Percentiles rank a stretch among this genome's conserved stretches.
phyloP scores from a whole-genome alignment of 805 yeast genomes.

The Lipomyces oligophaga region DNA sequence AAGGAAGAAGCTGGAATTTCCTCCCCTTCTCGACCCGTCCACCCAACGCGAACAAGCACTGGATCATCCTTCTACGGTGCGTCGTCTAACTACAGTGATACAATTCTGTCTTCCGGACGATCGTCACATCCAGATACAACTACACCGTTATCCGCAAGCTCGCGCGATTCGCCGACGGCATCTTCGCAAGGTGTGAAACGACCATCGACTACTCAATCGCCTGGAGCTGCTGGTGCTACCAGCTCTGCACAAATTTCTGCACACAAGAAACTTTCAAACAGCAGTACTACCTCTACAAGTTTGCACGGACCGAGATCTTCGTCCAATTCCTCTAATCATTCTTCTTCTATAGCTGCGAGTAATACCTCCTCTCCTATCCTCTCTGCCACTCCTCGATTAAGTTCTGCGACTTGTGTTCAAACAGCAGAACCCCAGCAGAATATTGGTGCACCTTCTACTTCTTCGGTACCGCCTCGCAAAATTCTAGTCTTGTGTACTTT shows the following conservation, averaged over 20 bases:
- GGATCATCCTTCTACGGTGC: conserved; percentile 5
- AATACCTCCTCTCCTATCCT: not conserved
- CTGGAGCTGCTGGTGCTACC: not conserved
- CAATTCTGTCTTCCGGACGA: conserved; percentile 12
- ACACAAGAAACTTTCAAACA: too few species aligned
- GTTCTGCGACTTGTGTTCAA: not conserved
- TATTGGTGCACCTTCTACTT: not conserved
- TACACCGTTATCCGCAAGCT: not conserved
- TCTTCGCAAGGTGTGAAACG: not conserved
- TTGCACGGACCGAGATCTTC: not conserved
- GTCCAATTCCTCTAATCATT: not conserved
- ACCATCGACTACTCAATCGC: not conserved
- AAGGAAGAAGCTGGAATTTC: conserved; percentile 20
- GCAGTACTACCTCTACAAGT: too few species aligned
- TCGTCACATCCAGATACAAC: conserved; percentile 1
- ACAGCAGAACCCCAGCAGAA: not conserved
- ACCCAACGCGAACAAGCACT: conserved; percentile 2
- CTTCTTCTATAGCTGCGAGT: not conserved
- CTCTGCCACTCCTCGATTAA: not conserved
- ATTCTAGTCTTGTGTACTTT: conserved; percentile 51
- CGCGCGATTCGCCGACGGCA: not conserved
- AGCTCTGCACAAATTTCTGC: not conserved
- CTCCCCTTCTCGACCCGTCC: conserved; percentile 9
- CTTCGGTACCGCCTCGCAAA: conserved; percentile 2
- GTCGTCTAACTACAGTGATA: conserved; percentile 16